Evolutionary conservation across 2,329 filamentous ascomycete species (phyloP), one percentile per base, ranked within the genome.

Genomic region (Boeremia exigua): DNA sequence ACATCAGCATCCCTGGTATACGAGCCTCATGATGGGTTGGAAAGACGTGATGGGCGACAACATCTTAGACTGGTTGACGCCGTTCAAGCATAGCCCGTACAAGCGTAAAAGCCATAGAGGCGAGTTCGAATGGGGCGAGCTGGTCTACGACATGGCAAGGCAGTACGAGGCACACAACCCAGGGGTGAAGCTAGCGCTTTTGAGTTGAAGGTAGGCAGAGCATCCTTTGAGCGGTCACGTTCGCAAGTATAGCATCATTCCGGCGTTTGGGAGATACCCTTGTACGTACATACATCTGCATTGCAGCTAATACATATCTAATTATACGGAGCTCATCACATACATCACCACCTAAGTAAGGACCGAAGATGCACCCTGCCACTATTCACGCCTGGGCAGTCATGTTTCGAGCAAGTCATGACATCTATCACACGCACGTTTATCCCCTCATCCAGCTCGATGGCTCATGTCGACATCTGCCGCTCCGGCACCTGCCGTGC

Each of bases 1-100:
- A 0, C 88, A 90, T 9, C 88, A 95, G 64, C 96, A 96, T 63
- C 91, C 92, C 0, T 99, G 92, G 87, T 86, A 96, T 65, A 78
- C 95, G 0, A 91, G 90, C 2, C 77, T 78, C 8, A 81, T 84
- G 59, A 77, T 80, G 27, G 98, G 98, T 69, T 88, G 92, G 77
- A 85, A 86, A 61, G 84, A 88, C 12, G 85, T 97, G 23, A 92
- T 99, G 87, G 94, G 94, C 0, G 77, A 83, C 42, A 84, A 78
- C 17, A 61, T 87, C 2, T 58, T 88, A 12, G 90, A 96, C 56
- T 98, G 93, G 93, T 69, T 96, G 11, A 76, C 96, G 1, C 94
- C 94, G 0, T 73, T 96, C 30, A 85, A 81, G 53, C 82, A 84
- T 56, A 92, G 90, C 4, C 94, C 94, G 0, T 94, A 90, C 72